These are phyloP conservation scores for Exophiala sp. DNA, from an alignment of 2,329 filamentous ascomycete genomes.

Conservation along the genomic window DNA sequence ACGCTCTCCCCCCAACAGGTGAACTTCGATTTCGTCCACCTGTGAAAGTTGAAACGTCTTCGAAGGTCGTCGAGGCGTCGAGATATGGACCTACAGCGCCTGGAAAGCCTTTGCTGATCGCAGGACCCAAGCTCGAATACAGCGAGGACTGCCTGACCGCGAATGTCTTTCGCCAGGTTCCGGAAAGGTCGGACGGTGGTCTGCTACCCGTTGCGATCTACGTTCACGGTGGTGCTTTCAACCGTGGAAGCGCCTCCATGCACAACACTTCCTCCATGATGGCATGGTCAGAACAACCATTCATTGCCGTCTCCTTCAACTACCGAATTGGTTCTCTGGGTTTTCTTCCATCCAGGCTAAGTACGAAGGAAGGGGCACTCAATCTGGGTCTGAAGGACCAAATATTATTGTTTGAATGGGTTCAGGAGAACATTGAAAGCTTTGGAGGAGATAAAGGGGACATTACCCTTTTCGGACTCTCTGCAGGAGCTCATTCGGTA, in stretches of 20 bases:
- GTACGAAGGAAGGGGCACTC: conserved; percentile 33
- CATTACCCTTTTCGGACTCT: conserved; percentile 48
- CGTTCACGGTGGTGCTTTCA: conserved; percentile 40
- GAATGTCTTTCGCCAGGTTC: conserved; percentile 32
- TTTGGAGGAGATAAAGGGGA: conserved; percentile 42
- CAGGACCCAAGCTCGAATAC: conserved; percentile 49
- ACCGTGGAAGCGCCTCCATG: conserved; percentile 31
- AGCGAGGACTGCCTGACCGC: conserved; percentile 28
- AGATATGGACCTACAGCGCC: conserved; percentile 34
- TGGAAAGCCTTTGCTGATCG: conserved; percentile 47
- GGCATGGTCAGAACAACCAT: conserved; percentile 39
- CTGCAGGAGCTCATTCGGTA: conserved; percentile 38
- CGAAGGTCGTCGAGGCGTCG: conserved; percentile 35
- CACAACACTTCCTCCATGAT: conserved; percentile 62
- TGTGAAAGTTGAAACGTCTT: conserved; percentile 29
- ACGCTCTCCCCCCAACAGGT: conserved; percentile 46
- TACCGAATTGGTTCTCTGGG: conserved; percentile 46
- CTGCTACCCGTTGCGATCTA: conserved; percentile 43
- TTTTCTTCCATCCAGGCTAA: conserved; percentile 29
- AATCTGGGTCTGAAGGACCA: conserved; percentile 42
- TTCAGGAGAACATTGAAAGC: conserved; percentile 30
- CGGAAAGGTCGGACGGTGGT: conserved; percentile 26
- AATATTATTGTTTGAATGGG: conserved; percentile 35
- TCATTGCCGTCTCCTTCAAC: conserved; percentile 44
- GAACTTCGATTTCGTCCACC: conserved; percentile 46